Percentiles rank a stretch among this genome's conserved stretches.
Conservation (phyloP, 371 early-diverging fungal species). For the Mucor irregularis region DNA sequence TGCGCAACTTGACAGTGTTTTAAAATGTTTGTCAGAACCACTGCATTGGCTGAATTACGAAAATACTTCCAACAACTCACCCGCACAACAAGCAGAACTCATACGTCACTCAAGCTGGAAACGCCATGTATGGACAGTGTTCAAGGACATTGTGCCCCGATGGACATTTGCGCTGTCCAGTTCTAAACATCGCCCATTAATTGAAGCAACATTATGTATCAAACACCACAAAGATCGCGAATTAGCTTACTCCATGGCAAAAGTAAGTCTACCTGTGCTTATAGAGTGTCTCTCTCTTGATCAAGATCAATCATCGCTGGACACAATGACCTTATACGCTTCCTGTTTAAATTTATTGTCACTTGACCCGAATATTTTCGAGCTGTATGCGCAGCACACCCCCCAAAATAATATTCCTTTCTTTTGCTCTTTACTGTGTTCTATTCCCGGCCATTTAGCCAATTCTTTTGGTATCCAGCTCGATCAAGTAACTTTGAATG, state of each 20-base stretch:
- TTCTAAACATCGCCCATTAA: neutral
- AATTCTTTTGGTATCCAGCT: slow-evolving; percentile 30
- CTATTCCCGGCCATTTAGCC: slow-evolving; percentile 29
- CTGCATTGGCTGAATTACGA: slow-evolving; percentile 1
- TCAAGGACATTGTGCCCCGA: slow-evolving; percentile 23
- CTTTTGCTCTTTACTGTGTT: slow-evolving; percentile 32
- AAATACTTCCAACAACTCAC: neutral
- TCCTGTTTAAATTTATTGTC: slow-evolving; percentile 2
- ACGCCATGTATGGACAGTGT: slow-evolving; percentile 26
- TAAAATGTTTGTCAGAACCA: slow-evolving; percentile 1
- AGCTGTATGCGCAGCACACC: neutral
- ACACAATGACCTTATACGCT: slow-evolving; percentile 16
- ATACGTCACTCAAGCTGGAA: slow-evolving; percentile 24
- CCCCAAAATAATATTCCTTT: slow-evolving; percentile 5
- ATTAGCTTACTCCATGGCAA: slow-evolving; percentile 2
- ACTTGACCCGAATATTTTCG: neutral
- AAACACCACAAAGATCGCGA: neutral
- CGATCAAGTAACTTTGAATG: neutral
- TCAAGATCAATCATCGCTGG: slow-evolving; percentile 7
- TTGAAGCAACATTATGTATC: slow-evolving; percentile 4
- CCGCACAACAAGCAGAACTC: slow-evolving; percentile 4
- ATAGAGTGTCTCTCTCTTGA: slow-evolving; percentile 22
- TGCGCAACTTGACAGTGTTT: slow-evolving; percentile 2
- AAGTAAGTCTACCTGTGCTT: slow-evolving; percentile 18
- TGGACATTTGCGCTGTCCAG: slow-evolving; percentile 25